A percentile compares a stretch with the other conserved stretches of the same genome.
Conservation (phyloP, 352 stramenopile species). For the Phytophthora vignae region DNA sequence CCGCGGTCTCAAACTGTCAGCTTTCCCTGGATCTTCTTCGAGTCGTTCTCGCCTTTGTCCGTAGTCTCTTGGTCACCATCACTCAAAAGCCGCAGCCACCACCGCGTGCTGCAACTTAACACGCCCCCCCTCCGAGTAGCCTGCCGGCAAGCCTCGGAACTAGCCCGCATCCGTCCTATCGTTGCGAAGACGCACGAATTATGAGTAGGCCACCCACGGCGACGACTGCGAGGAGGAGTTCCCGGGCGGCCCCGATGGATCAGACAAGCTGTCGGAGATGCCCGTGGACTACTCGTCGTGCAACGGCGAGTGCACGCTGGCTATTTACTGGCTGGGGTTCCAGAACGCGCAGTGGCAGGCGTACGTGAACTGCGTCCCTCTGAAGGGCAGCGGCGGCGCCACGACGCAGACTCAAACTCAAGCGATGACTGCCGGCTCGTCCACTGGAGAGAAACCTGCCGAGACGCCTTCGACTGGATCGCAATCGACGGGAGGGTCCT, state of each 20-base stretch:
- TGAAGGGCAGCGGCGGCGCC: slow-evolving; percentile 21
- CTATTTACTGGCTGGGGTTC: slow-evolving; percentile 60
- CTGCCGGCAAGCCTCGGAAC: too few relatives aligned
- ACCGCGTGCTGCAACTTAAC: too few relatives aligned
- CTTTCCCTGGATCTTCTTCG: too few relatives aligned
- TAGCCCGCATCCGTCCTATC: too few relatives aligned
- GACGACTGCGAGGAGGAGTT: slow-evolving; percentile 51
- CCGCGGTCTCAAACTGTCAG: too few relatives aligned
- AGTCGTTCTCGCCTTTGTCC: too few relatives aligned
- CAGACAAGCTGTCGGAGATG: slow-evolving; percentile 33
- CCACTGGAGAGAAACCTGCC: neutral
- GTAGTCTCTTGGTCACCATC: too few relatives aligned
- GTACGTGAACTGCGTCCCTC: slow-evolving; percentile 45
- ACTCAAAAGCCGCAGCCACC: too few relatives aligned
- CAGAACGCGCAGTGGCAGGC: slow-evolving; percentile 50
- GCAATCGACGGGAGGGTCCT: neutral
- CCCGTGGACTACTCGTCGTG: slow-evolving; percentile 52
- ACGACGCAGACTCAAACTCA: slow-evolving; percentile 9
- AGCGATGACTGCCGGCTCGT: slow-evolving; percentile 3
- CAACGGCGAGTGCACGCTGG: slow-evolving; percentile 43
- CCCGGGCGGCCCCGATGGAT: slow-evolving; percentile 24
- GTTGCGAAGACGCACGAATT: too few relatives aligned
- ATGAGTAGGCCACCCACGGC: too few relatives aligned
- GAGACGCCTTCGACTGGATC: slow-evolving; percentile 1
- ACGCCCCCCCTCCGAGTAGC: too few relatives aligned